phyloP scores from a whole-genome alignment of 371 early-diverging fungal genomes.

The Circinella minor region DNA sequence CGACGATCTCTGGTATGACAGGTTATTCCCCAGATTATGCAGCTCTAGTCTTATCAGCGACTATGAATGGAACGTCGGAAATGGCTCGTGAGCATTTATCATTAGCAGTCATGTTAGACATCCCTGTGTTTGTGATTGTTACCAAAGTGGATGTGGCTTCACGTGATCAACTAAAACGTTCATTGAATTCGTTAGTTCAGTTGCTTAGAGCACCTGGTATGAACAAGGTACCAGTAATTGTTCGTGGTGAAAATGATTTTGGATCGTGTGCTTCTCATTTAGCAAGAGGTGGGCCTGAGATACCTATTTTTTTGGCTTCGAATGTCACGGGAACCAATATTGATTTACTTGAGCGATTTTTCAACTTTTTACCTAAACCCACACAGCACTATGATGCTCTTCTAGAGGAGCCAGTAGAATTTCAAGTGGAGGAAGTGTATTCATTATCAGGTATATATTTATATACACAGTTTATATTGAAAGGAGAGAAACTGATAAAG shows the following conservation, averaged over 20 bases:
- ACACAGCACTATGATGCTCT: conserved; percentile 36
- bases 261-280: conserved; percentile 68
- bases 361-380: conserved; percentile 71
- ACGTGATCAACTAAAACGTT: conserved; percentile 71
- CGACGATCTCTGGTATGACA: conserved; percentile 90
- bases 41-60: conserved; percentile 86
- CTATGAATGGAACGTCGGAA: conserved; percentile 79
- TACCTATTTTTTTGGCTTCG: conserved; percentile 87
- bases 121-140: conserved; percentile 88
- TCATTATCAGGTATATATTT: conserved; percentile 74
- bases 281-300: conserved; percentile 56
- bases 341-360: conserved; percentile 70
- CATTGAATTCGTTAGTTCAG: conserved; percentile 49
- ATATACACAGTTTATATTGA: neutral
- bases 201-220: conserved; percentile 77
- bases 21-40: conserved; percentile 90
- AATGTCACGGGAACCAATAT: conserved; percentile 90
- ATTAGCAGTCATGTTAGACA: conserved; percentile 77
- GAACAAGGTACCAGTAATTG: conserved; percentile 82
- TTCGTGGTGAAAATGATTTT: conserved; percentile 74
- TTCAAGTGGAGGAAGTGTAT: conserved; percentile 89
- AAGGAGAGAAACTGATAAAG: too few relatives aligned
- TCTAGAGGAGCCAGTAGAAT: conserved; percentile 68
- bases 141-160: conserved; percentile 93
- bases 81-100: conserved; percentile 94